phyloP scores from a whole-genome alignment of 2,329 filamentous ascomycete species.

The Fusarium protoensiforme region DNA sequence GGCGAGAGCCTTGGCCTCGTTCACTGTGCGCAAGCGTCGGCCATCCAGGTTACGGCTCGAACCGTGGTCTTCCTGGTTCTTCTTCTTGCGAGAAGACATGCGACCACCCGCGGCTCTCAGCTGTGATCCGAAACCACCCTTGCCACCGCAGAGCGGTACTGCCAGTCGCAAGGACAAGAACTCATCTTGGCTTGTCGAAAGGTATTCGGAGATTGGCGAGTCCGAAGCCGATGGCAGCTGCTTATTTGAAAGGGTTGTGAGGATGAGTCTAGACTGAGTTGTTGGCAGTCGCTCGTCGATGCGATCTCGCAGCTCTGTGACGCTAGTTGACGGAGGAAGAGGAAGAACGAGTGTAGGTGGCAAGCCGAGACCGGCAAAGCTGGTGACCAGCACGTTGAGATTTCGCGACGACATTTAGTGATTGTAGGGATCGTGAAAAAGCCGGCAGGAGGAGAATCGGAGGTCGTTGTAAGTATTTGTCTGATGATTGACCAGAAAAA shows the following conservation, averaged over 20 bases:
- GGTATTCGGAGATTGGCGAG: slow-evolving; percentile 69
- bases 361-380: slow-evolving; percentile 83
- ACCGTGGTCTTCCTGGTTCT: slow-evolving; percentile 84
- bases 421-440: not conserved
- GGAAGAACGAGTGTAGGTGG: slow-evolving; percentile 87
- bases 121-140: slow-evolving; percentile 97
- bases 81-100: slow-evolving; percentile 96
- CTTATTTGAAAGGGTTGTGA: slow-evolving; percentile 85
- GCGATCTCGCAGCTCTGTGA: slow-evolving; percentile 73
- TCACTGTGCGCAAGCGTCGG: slow-evolving; percentile 87
- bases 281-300: slow-evolving; percentile 72
- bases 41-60: slow-evolving; percentile 96
- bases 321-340: slow-evolving; percentile 70
- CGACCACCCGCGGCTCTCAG: slow-evolving; percentile 95
- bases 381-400: slow-evolving; percentile 86
- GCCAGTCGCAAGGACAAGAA: slow-evolving; percentile 87
- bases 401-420: slow-evolving; percentile 63
- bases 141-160: slow-evolving; percentile 86
- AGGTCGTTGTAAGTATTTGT: slow-evolving; percentile 18
- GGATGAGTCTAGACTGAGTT: slow-evolving; percentile 70
- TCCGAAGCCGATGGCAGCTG: slow-evolving; percentile 68
- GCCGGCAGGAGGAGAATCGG: not conserved
- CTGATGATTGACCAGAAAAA: slow-evolving; percentile 3
- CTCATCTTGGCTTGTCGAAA: slow-evolving; percentile 67
- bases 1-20: slow-evolving; percentile 93